Evolutionary conservation across 2,329 filamentous ascomycete genomes (phyloP), one percentile per base, ranked within the genome.

Genomic region (Neofusicoccum cordaticola): DNA sequence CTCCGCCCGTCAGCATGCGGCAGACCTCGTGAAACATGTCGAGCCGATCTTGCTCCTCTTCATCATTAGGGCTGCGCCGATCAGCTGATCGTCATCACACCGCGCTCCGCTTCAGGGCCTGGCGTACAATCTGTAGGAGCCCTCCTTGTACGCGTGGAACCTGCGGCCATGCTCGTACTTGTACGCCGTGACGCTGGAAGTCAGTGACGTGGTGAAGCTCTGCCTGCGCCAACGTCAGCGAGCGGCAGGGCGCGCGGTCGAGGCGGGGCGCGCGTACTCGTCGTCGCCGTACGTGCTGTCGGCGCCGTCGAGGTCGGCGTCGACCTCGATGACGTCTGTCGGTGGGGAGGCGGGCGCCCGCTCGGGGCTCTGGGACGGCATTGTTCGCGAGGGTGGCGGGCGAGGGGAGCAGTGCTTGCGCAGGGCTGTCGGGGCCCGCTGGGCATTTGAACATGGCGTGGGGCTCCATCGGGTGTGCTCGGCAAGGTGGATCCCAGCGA

Each of bases 111-210:
- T 73, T 72, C 77, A 31, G 27, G 27, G 27, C 75, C 63, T 15
- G 27, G 27, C 34, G 45, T 34, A 52, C 50, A 77, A 48, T 48
- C 15, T 48, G 31, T 48, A 48, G 22, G 27, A 48, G 13, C 42
- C 42, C 15, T 45, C 31, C 15, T 63, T 52, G 60, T 69, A 71
- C 66, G 70, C 73, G 64, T 76, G 74, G 39, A 77, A 78, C 63
- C 76, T 72, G 11, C 76, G 73, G 5, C 71, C 71, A 48, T 73
- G 69, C 37, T 72, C 69, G 34, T 41, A 53, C 11, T 42, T 34
- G 39, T 52, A 53, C n/a, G 52, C 35, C 6, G 22, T 31, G 13
- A 44, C 34, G 5, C 31, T 52, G 8, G 60, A 63, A 2, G 19
- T 39, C 12, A 63, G 39, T 12, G 60, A 63, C 9, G 48, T 22